Evolutionary conservation across 2,329 filamentous ascomycete genomes (phyloP), one percentile per base, ranked within the genome.

Genomic region (Aspergillus persii): DNA sequence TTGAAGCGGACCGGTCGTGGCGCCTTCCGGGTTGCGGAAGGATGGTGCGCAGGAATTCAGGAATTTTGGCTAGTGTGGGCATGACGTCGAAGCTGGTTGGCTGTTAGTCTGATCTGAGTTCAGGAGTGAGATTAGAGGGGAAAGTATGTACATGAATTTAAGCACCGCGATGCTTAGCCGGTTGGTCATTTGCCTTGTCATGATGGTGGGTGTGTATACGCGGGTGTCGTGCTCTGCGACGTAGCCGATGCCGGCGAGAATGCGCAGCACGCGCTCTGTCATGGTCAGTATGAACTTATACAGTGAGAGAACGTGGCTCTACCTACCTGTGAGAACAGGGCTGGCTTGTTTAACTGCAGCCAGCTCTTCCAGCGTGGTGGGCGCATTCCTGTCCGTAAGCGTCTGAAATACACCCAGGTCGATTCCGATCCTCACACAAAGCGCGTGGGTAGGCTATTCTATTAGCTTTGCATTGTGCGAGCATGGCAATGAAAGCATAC

Each of bases 321-420:
- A 4, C 56, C 27, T 23, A 65, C 63, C 61, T 8, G 49, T 39
- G 2, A 66, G 53, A 4, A 57, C 12, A 1, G 54, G 44, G 52
- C 57, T 56, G 1, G 64, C 63, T 8, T 50, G 46, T 41, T 62
- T 62, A 9, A 59, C 48, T 11, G 58, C 61, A 3, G 63, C 64
- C 4, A 66, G 27, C 4, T 65, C 61, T 5, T 53, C 55, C 4
- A 65, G 50, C 0, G 60, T 47, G 7, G 59, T 36, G 1, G 59
- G 57, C 1, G 47, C 46, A 3, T 49, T 54, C 3, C 50, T 47
- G 18, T 55, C 54, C 15, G 57, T 54, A 1, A 66, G 57, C 1
- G 57, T 59, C 5, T 47, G 50, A 39, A 66, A 66, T 1, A 66
- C 57, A 4, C 50, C 60, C n/a, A 66, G 33, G 27, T 66, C 60